These are phyloP conservation scores for Tetracladium marchalianum DNA, from an alignment of 495 filamentous ascomycete species.

Conservation along the genomic window DNA sequence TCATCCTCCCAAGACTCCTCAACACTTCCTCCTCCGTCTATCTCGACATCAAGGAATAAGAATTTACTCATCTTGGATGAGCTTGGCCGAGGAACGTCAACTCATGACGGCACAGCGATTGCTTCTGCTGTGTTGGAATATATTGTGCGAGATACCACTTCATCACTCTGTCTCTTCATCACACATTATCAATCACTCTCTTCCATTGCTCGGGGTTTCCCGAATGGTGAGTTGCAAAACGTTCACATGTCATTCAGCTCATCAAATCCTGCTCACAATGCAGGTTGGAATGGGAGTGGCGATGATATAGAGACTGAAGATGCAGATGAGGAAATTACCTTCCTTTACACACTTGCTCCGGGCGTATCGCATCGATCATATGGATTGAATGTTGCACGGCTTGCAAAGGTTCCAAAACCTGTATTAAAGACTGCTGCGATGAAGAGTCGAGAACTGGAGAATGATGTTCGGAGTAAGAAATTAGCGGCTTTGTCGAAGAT, in stretches of 20 bases:
- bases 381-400: constrained; percentile 81
- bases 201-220: constrained; percentile 70
- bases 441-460: constrained; percentile 77
- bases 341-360: constrained; percentile 73
- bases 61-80: constrained; percentile 91
- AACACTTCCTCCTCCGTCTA: constrained; percentile 25
- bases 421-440: constrained; percentile 68
- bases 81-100: constrained; percentile 82
- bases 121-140: constrained; percentile 84
- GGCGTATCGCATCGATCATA: constrained; percentile 91
- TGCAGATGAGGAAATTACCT: constrained; percentile 55
- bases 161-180: constrained; percentile 76
- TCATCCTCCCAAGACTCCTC: constrained; percentile 28
- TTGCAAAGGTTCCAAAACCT: constrained; percentile 69
- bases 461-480: constrained; percentile 51
- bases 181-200: constrained; percentile 92
- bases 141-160: constrained; percentile 61
- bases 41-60: constrained; percentile 28
- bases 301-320: constrained; percentile 7
- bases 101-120: constrained; percentile 94
- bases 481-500: constrained; percentile 36
- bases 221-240: constrained; percentile 31
- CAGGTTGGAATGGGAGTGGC: neutral
- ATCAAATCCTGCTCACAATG: constrained; percentile 1
- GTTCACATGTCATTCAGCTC: constrained; percentile 38